A percentile compares a stretch with the other conserved stretches of the same genome.
Conservation (phyloP, 169 alveolate species). For the Amoebophrya sp. region DNA sequence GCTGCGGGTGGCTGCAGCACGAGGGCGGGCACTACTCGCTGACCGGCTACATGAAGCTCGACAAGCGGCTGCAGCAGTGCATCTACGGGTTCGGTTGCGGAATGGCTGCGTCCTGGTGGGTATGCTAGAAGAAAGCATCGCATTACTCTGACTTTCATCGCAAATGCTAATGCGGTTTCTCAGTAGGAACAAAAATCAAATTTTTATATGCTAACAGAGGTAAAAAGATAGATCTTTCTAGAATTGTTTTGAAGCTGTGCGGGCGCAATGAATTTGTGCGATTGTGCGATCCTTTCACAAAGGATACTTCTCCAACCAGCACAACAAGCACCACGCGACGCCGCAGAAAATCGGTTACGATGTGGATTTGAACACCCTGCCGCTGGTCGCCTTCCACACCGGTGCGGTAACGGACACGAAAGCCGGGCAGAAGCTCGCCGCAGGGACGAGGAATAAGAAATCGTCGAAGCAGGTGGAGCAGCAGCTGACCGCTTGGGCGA, state of each 20-base stretch:
- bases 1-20: constrained; percentile 39
- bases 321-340: constrained; percentile 41
- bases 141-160: too few relatives aligned
- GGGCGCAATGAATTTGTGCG: too few relatives aligned
- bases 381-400: constrained; percentile 35
- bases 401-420: constrained; percentile 20
- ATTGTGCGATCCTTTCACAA: too few relatives aligned
- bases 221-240: too few relatives aligned
- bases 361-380: constrained; percentile 33
- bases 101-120: constrained; percentile 30
- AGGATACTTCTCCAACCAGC: too few relatives aligned
- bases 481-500: background rate
- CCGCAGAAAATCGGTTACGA: constrained; percentile 35
- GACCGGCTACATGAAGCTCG: constrained; percentile 28
- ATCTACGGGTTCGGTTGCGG: constrained; percentile 25
- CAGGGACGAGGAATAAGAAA: too few relatives aligned
- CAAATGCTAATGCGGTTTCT: too few relatives aligned
- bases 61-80: background rate
- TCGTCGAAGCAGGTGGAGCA: background rate
- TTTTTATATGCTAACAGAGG: too few relatives aligned
- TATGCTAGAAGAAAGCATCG: too few relatives aligned
- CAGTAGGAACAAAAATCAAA: too few relatives aligned
- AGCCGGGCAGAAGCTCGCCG: background rate
- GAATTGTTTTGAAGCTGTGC: too few relatives aligned
- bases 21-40: constrained; percentile 40